Evolutionary conservation across 2,329 filamentous ascomycete genomes (phyloP).

Genomic region (Exophiala lecanii-corni): DNA sequence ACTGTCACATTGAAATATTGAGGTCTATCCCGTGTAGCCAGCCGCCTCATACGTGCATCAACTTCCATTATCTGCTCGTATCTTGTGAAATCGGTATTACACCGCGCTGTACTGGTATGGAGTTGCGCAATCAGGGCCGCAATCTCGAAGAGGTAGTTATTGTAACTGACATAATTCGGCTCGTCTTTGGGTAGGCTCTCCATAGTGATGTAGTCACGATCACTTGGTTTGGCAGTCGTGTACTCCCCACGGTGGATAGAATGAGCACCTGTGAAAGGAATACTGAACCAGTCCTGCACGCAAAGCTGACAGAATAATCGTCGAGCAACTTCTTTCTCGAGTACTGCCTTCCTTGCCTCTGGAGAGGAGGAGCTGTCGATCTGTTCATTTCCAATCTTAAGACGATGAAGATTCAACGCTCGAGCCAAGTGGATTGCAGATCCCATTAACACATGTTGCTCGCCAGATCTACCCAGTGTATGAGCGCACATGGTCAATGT

Average conservation of each 20-base stretch:
- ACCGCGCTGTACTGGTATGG: constrained; percentile 35
- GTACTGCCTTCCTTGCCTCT: constrained; percentile 18
- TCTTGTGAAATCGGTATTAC: constrained; percentile 35
- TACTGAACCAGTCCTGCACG: constrained; percentile 42
- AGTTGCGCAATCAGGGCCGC: constrained; percentile 36
- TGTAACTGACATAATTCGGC: constrained; percentile 34
- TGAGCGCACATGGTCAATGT: constrained; percentile 48
- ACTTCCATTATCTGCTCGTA: constrained; percentile 40
- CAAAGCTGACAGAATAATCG: constrained; percentile 37
- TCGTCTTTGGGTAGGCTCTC: constrained; percentile 14
- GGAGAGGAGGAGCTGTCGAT: constrained; percentile 6
- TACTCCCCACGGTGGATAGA: constrained; percentile 35
- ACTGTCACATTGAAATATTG: constrained; percentile 33
- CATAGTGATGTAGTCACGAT: constrained; percentile 35
- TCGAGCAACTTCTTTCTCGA: constrained; percentile 34
- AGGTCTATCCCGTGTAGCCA: constrained; percentile 34
- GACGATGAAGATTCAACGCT: constrained; percentile 43
- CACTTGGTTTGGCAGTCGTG: constrained; percentile 31
- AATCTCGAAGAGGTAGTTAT: constrained; percentile 35
- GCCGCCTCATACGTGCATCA: constrained; percentile 35
- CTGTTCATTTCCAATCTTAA: constrained; percentile 28
- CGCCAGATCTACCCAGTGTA: constrained; percentile 46
- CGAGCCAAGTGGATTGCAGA: constrained; percentile 45
- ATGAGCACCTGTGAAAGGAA: constrained; percentile 38
- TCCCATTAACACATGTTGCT: constrained; percentile 43